Base-by-base conservation (phyloP, 139 green algal genomes). In the Picochlorum sp. region DNA sequence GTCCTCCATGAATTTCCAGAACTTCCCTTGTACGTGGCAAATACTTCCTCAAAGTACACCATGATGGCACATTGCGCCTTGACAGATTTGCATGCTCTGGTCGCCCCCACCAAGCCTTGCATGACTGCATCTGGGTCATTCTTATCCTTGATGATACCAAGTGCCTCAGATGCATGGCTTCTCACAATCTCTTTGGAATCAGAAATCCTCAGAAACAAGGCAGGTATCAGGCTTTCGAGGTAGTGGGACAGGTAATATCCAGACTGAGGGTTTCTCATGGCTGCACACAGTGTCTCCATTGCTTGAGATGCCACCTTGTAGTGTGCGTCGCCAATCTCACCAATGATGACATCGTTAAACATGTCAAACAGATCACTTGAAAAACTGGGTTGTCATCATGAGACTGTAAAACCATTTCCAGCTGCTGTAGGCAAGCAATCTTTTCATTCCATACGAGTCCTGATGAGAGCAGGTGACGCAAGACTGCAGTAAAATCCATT, bases 221-320 rank as follows among this genome's bases (percentile, higher is more conserved):
- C 13, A 0, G 75, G 76, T 66, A 88, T 62, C 49, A 89, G 55
- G 9, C 70, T 63, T 49, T 91, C 84, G 26, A 90, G 75, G 23
- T 64, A 44, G 0, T 45, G 21, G 60, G 90, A 74, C 49, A 83
- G 47, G 34, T 72, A 28, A 4, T 61, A 49, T 45, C 59, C 45
- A 32, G 66, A 58, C 6, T 61, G 41, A 51, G 58, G 58, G 16
- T 47, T 20, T 18, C 56, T 44, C 20, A 83, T 57, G 16, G 66
- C 61, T 1, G 63, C 68, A 28, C 49, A 49, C 28, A 88, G 58
- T 14, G 74, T 70, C 2, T 49, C 49, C 23, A 77, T 30, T 15
- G 71, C 73, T 57, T 73, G 44, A 14, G 47, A 37, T 1, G 66
- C 62, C 65, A 87, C 79, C 56, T 79, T 78, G 45, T 79, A 78